phyloP scores from a whole-genome alignment of 495 filamentous ascomycete genomes.

The Penicillium longicatenatum region DNA sequence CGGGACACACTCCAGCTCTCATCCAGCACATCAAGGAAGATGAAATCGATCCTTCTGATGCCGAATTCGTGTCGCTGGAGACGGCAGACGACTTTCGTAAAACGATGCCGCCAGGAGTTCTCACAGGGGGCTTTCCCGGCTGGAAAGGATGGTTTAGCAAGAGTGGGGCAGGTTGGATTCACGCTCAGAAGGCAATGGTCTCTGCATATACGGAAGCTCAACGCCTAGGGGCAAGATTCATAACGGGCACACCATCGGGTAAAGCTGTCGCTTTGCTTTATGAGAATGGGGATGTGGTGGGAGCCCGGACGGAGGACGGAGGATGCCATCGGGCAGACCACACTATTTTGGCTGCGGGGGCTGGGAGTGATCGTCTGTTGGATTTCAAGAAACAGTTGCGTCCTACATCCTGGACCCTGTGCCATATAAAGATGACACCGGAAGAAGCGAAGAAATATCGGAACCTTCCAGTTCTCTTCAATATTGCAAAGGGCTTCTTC shows the following conservation, averaged over 20 bases:
- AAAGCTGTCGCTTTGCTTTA: conserved; percentile 38
- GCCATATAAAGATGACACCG: conserved; percentile 50
- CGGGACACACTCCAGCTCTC: conserved; percentile 37
- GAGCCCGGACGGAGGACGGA: conserved; percentile 41
- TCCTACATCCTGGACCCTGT: conserved; percentile 55
- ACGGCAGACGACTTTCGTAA: conserved; percentile 47
- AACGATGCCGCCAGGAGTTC: conserved; percentile 53
- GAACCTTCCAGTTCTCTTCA: conserved; percentile 54
- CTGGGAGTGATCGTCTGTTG: conserved; percentile 46
- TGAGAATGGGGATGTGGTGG: conserved; percentile 33
- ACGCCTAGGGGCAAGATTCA: conserved; percentile 47
- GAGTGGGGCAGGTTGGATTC: conserved; percentile 52
- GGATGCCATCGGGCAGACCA: conserved; percentile 34
- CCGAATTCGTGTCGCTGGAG: conserved; percentile 28
- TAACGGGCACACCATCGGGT: conserved; percentile 41
- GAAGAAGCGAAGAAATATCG: conserved; percentile 44
- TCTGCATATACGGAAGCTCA: conserved; percentile 46
- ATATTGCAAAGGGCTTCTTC: conserved; percentile 55
- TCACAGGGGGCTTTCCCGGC: conserved; percentile 50
- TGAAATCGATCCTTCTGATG: conserved; percentile 33
- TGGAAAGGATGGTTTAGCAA: conserved; percentile 54
- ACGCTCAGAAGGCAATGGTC: conserved; percentile 48
- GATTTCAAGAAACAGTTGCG: conserved; percentile 56
- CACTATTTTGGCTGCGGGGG: conserved; percentile 51
- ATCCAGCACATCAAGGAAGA: conserved; percentile 40